phyloP scores from a whole-genome alignment of 2,329 filamentous ascomycete species.

The Stylonectria norvegica region DNA sequence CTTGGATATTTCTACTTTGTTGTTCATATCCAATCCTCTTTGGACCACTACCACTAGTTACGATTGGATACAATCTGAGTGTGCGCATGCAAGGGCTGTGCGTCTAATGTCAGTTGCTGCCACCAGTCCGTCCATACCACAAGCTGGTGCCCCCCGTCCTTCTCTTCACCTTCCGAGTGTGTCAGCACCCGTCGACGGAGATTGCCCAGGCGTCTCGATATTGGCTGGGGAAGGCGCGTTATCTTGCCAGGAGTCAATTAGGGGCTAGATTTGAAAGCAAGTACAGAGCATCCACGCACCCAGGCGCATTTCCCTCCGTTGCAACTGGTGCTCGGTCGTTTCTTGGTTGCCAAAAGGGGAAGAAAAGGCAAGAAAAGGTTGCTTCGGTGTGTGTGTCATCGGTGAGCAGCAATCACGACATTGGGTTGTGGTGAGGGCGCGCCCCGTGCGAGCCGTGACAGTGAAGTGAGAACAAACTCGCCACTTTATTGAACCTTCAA shows the following conservation, averaged over 20 bases:
- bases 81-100: neutral
- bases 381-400: constrained; percentile 10
- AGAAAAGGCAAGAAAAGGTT: neutral
- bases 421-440: too few species aligned
- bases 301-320: constrained; percentile 2
- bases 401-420: constrained; percentile 6
- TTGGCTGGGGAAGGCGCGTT: constrained; percentile 12
- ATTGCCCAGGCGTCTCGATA: constrained; percentile 1
- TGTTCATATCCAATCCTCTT: too few species aligned
- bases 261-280: neutral
- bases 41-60: too few species aligned
- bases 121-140: neutral
- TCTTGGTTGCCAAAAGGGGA: neutral
- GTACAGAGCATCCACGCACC: neutral
- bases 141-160: too few species aligned
- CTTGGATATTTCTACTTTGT: too few species aligned
- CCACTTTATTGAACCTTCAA: too few species aligned
- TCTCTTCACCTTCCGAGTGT: constrained; percentile 2
- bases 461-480: too few species aligned
- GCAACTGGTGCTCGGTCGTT: constrained; percentile 2
- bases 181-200: constrained; percentile 4
- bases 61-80: too few species aligned
- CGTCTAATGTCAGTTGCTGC: too few species aligned
- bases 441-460: too few species aligned
- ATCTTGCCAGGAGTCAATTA: constrained; percentile 6